Base-by-base conservation (phyloP, 805 yeast species). In the Kluyveromyces dobzhanskii region DNA sequence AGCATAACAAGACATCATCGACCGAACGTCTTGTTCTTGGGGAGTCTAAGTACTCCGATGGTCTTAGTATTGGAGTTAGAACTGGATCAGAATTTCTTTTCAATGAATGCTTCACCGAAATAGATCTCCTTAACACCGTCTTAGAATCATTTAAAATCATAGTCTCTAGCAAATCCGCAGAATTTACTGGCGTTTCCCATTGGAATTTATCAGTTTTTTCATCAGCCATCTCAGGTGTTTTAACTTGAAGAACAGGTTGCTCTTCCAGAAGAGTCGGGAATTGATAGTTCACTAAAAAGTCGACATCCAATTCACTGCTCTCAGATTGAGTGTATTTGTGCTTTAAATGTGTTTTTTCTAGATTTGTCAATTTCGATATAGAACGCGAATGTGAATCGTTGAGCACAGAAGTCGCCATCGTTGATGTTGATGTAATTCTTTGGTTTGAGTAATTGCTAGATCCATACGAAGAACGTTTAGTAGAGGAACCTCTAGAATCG, bases 191-290 rank as follows among this genome's bases (percentile, higher is more conserved):
- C 9, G 45, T 28, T 25, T 43, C 45, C 45, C 45, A 43, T n/a
- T 37, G 32, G 23, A 43, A 43, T 25, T 29, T 39, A 31, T 43
- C 45, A 13, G 18, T 17, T 17, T 43, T 34, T 4, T 29, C 19
- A 3, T 19, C 28, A 10, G 32, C 29, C 41, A 39, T 36, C 6
- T 39, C 45, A n/a, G 45, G 45, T 11, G 45, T 43, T 23, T 33
- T 29, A 14, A 43, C 40, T 35, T 46, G 42, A 4, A 46, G 37
- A 9, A 43, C 14, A 4, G 46, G 44, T 18, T 45, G 45, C 18
- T 49, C 49, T 29, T 55, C 60, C 21, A 56, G 34, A 6, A 56
- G 43, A 11, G 63, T 54, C 17, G 61, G 61, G 42, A 57, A 58
- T 18, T 44, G 45, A 36, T 53, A 54, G 40, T 54, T 50, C 33